phyloP scores from a whole-genome alignment of 768 basidiomycete species.

The Multifurca ochricompacta region DNA sequence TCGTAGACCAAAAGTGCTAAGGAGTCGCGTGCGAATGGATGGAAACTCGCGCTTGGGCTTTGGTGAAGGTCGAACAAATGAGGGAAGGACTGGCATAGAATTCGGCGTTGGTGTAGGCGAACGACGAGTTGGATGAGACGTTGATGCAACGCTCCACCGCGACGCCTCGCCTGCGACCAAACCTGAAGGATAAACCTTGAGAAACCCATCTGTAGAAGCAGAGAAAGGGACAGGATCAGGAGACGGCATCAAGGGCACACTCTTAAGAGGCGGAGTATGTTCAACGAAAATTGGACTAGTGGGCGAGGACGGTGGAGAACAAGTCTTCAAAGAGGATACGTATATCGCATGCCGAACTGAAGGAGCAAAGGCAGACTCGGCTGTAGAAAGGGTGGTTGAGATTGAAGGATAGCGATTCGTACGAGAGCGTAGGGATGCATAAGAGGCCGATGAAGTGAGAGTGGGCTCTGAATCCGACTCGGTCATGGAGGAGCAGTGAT shows the following conservation, averaged over 20 bases:
- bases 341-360: conserved; percentile 17
- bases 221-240: neutral
- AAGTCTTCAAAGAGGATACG: neutral
- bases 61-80: neutral
- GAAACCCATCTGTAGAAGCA: conserved; percentile 4
- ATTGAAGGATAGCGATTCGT: conserved; percentile 20
- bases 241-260: neutral
- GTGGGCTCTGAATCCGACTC: conserved; percentile 14
- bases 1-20: conserved; percentile 18
- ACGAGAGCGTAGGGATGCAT: conserved; percentile 20
- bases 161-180: conserved; percentile 6
- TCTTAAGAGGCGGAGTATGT: neutral
- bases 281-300: conserved; percentile 13
- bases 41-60: conserved; percentile 8
- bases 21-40: conserved; percentile 19
- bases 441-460: conserved; percentile 20
- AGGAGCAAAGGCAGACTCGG: conserved; percentile 2
- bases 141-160: conserved; percentile 21
- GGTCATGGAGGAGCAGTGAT: neutral
- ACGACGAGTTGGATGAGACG: conserved; percentile 9
- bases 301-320: conserved; percentile 13
- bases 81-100: conserved; percentile 11
- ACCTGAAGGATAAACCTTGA: conserved; percentile 18
- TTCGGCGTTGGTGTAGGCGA: conserved; percentile 13
- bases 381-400: conserved; percentile 20